Evolutionary conservation across 2,329 filamentous ascomycete genomes (phyloP), one percentile per base, ranked within the genome.

Genomic region (Arthrobotrys conoides): DNA sequence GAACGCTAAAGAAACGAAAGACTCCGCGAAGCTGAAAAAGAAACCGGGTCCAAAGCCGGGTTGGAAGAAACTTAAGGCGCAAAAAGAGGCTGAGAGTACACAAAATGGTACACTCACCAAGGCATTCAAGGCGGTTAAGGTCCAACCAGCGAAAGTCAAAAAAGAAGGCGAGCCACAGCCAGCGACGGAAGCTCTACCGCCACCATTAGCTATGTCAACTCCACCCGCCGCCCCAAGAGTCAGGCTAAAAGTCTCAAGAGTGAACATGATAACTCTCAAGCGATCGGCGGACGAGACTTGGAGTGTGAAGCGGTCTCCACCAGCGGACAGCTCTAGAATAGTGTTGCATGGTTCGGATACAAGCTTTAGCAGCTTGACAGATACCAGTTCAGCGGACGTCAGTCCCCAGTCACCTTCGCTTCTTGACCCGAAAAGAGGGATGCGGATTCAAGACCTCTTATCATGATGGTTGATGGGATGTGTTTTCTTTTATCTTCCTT

Each of bases 331-430:
- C 14, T 65, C 75, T 24, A 78, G 69, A 18, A 55, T 78, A 33
- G 24, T 78, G 36, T 36, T 78, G 8, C 75, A 78, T 33, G 75
- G 75, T 8, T 78, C 75, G 30, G 75, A 78, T 57, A 78, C 66
- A 22, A 78, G 75, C 46, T 72, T 78, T 24, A 78, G 66, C 46
- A 75, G 64, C 33, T 63, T 75, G 44, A 72, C 75, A 18, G 75
- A 72, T 38, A 61, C 67, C 5, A 71, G 61, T 18, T 66, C 51
- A 10, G 49, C 68, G 59, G 61, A 61, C 16, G 36, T 44, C 5
- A 27, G 36, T 22, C 59, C 65, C 10, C 57, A 57, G 24, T 72
- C 75, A n/a, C 36, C 59, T 20, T 53, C 61, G 3, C 30, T 49
- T 16, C 68, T 65, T 24, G 57, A 69, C 69, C 68, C 68, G 9